Conservation (phyloP, 106 monocot species). For the Hemerocallis citrina region DNA sequence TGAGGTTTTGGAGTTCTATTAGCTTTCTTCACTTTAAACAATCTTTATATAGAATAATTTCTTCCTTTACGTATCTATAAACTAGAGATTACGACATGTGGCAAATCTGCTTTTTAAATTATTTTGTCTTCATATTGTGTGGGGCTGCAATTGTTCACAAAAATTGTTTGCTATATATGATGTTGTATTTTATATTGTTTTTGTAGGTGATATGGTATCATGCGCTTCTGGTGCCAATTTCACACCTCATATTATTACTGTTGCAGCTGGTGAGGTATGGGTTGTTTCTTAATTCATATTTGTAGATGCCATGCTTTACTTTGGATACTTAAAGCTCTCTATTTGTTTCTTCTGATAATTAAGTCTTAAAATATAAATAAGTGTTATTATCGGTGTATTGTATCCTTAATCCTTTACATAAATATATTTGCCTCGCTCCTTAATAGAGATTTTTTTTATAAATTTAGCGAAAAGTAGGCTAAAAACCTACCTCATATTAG, state of each 20-base stretch:
- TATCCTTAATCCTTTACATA: no score
- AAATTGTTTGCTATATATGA: not conserved
- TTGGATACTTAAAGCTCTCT: not conserved
- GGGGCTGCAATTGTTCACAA: not conserved
- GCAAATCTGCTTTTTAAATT: not conserved
- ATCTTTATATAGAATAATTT: not conserved
- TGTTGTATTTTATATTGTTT: not conserved
- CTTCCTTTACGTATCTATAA: not conserved
- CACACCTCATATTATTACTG: slow-evolving; percentile 66
- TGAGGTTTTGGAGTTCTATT: not conserved
- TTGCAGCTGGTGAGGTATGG: slow-evolving; percentile 62
- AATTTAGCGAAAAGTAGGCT: no score
- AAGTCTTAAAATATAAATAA: not conserved
- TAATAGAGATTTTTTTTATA: no score
- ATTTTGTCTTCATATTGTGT: not conserved
- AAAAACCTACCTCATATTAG: no score
- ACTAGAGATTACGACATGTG: not conserved
- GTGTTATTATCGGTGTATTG: not conserved
- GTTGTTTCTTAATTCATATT: not conserved
- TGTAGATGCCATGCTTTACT: not conserved
- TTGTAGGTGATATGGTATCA: slow-evolving; percentile 47
- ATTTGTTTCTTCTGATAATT: not conserved
- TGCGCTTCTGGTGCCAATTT: slow-evolving; percentile 62
- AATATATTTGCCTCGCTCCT: no score
- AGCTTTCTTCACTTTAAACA: not conserved